Percentiles rank a stretch among this genome's conserved stretches.
Conservation (phyloP, 805 yeast genomes). For the Teunomyces tritomae region DNA sequence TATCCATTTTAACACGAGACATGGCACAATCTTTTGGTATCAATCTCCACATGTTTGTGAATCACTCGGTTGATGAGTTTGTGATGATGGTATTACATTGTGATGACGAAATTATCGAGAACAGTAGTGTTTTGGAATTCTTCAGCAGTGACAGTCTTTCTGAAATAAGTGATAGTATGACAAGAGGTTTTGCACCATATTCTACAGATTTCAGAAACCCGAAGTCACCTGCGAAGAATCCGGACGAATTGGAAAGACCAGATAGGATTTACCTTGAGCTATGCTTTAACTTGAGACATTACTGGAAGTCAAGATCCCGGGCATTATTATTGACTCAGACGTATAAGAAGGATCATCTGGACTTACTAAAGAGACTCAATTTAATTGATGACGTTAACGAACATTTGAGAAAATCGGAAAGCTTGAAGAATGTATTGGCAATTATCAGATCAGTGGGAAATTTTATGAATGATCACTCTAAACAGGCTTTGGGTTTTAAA, state of each 20-base stretch:
- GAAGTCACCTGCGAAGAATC: slow-evolving; percentile 57
- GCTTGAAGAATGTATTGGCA: slow-evolving; percentile 70
- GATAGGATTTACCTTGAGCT: slow-evolving; percentile 83
- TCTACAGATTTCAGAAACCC: slow-evolving; percentile 62
- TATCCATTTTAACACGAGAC: slow-evolving; percentile 76
- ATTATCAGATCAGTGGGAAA: slow-evolving; percentile 91
- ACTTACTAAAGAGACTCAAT: slow-evolving; percentile 63
- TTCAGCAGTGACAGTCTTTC: slow-evolving; percentile 70
- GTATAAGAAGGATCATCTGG: slow-evolving; percentile 76
- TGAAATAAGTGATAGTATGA: slow-evolving; percentile 69
- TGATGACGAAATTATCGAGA: slow-evolving; percentile 66
- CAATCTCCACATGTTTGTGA: slow-evolving; percentile 76
- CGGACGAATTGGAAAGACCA: slow-evolving; percentile 75
- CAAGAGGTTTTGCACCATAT: slow-evolving; percentile 77
- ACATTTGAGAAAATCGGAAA: slow-evolving; percentile 61
- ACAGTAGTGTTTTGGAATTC: slow-evolving; percentile 78
- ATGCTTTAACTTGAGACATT: slow-evolving; percentile 77
- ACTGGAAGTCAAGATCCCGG: slow-evolving; percentile 91
- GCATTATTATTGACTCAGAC: slow-evolving; percentile 69
- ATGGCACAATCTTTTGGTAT: slow-evolving; percentile 94
- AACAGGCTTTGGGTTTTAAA: slow-evolving; percentile 91
- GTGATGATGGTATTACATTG: slow-evolving; percentile 74
- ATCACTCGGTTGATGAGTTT: slow-evolving; percentile 59
- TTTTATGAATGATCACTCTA: slow-evolving; percentile 90
- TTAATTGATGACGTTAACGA: slow-evolving; percentile 71